phyloP scores from a whole-genome alignment of 2,329 filamentous ascomycete species.

The Aspergillus ustus region DNA sequence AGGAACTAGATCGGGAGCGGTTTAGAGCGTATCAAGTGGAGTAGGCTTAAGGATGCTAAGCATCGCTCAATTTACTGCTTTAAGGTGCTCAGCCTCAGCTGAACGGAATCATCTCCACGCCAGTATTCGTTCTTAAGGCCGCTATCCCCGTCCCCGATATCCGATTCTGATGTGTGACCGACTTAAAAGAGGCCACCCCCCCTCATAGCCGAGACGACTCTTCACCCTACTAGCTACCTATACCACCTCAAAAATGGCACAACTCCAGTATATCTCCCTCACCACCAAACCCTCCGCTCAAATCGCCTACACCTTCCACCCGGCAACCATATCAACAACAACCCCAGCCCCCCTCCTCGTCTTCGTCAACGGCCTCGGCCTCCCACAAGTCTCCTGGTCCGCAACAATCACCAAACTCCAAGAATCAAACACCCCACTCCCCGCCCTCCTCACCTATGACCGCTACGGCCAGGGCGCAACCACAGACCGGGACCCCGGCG shows the following conservation, averaged over 20 bases:
- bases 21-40: background rate
- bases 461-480: conserved; percentile 61
- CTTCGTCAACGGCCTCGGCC: conserved; percentile 51
- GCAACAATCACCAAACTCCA: conserved; percentile 42
- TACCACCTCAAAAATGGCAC: background rate
- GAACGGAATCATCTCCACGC: background rate
- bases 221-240: too few species aligned
- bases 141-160: too few species aligned
- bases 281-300: conserved; percentile 22
- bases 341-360: conserved; percentile 39
- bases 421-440: conserved; percentile 35
- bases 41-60: background rate
- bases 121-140: too few species aligned
- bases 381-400: conserved; percentile 35
- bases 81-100: background rate
- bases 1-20: too few species aligned
- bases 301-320: conserved; percentile 25
- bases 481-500: conserved; percentile 52
- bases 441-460: conserved; percentile 60
- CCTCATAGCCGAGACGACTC: too few species aligned
- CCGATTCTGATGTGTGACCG: too few species aligned
- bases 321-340: background rate
- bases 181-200: background rate
- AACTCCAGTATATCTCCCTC: background rate
- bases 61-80: too few species aligned